phyloP scores from a whole-genome alignment of 768 basidiomycete species.

The Boletus bicolor region DNA sequence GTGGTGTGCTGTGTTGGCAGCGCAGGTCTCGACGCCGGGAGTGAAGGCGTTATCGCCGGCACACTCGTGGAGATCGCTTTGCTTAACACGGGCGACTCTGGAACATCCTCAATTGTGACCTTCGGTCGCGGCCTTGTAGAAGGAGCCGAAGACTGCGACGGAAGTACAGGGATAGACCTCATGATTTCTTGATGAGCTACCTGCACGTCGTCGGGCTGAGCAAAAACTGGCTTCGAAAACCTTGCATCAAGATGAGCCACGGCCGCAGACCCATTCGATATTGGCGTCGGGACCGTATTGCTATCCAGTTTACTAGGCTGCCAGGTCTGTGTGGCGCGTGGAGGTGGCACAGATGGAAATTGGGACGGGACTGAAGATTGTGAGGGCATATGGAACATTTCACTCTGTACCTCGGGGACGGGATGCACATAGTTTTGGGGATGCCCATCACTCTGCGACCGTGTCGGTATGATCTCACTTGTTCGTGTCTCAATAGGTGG shows the following conservation, averaged over 20 bases:
- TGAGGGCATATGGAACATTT: conserved; percentile 25
- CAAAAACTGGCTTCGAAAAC: neutral
- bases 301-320: conserved; percentile 8
- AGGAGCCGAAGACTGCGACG: conserved; percentile 9
- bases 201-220: conserved; percentile 7
- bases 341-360: neutral
- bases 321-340: conserved; percentile 2
- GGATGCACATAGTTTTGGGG: neutral
- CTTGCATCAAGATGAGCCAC: conserved; percentile 6
- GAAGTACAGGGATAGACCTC: conserved; percentile 1
- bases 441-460: conserved; percentile 9
- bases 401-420: conserved; percentile 18
- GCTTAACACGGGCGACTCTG: conserved; percentile 16
- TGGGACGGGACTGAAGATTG: neutral
- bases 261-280: neutral
- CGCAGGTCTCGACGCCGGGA: conserved; percentile 6
- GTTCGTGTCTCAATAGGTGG: conserved; percentile 23
- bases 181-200: conserved; percentile 13
- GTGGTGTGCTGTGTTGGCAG: conserved; percentile 7
- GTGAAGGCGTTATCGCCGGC: conserved; percentile 2
- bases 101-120: conserved; percentile 29
- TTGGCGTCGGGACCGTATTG: neutral
- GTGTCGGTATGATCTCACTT: conserved; percentile 26
- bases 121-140: conserved; percentile 21
- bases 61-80: conserved; percentile 9